Percentiles rank a stretch among this genome's conserved stretches.
These are phyloP conservation scores for Xylaria sp. DNA, from an alignment of 495 filamentous ascomycete species.

Conservation along the genomic window DNA sequence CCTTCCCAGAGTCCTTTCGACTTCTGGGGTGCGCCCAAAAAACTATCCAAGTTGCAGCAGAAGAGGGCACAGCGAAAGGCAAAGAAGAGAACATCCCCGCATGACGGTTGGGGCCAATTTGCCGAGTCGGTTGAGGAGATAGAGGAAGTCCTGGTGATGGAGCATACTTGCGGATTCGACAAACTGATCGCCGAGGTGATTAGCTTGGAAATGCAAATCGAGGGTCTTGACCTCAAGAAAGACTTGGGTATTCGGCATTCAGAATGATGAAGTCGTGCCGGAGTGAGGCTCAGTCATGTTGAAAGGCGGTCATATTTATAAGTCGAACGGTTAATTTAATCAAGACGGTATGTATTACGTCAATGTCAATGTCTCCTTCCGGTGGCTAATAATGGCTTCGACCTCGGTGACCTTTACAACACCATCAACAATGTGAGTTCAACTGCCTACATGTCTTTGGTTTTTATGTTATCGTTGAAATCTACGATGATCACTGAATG, in stretches of 20 bases:
- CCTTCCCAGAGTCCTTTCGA: conserved; percentile 1
- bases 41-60: neutral
- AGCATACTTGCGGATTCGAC: conserved; percentile 17
- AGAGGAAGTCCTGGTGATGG: conserved; percentile 4
- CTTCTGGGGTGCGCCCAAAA: conserved; percentile 4
- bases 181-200: neutral
- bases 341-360: neutral
- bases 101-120: neutral
- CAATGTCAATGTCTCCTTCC: neutral
- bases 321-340: neutral
- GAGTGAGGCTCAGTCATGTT: neutral
- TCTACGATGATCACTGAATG: neutral
- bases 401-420: neutral
- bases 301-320: neutral
- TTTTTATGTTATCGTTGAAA: neutral
- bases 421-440: no score
- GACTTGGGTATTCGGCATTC: neutral
- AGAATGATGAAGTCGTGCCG: neutral
- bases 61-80: conserved; percentile 7
- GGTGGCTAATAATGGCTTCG: neutral
- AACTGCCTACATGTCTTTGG: neutral
- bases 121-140: neutral
- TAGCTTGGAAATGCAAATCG: conserved; percentile 3
- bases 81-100: neutral
- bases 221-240: conserved; percentile 9